Evolutionary conservation across 805 yeast genomes (phyloP).

Genomic region (Hanseniaspora thailandica): DNA sequence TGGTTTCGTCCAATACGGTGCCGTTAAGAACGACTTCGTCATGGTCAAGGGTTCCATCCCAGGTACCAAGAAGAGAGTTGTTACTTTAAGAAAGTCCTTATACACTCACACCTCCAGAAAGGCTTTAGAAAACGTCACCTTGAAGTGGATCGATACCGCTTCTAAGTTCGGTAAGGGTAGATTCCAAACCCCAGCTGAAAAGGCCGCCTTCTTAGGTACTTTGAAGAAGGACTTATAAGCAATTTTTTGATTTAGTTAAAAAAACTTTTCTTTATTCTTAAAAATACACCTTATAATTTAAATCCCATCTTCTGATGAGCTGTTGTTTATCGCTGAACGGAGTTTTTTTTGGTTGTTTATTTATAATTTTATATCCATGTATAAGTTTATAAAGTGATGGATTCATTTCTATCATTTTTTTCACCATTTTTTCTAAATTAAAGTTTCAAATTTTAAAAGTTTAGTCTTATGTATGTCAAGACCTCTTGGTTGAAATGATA

Average conservation of each 20-base stretch:
- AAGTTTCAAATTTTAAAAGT: too few relatives aligned
- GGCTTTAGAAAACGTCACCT: slow-evolving; percentile 90
- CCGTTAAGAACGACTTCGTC: slow-evolving; percentile 92
- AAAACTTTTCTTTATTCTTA: background rate
- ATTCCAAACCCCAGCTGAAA: slow-evolving; percentile 99
- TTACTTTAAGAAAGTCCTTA: slow-evolving; percentile 96
- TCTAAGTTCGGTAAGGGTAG: slow-evolving; percentile 99
- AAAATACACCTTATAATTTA: background rate
- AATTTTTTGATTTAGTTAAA: slow-evolving; percentile 6
- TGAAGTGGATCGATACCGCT: slow-evolving; percentile 99
- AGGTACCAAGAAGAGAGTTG: slow-evolving; percentile 99
- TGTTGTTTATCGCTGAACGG: too few relatives aligned
- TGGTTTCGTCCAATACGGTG: slow-evolving; percentile 99
- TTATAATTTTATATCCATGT: background rate
- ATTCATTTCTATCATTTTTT: background rate
- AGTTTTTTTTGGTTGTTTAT: background rate
- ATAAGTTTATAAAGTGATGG: background rate
- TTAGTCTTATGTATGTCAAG: too few relatives aligned
- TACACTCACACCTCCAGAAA: slow-evolving; percentile 96
- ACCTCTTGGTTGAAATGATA: too few relatives aligned
- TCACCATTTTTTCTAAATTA: background rate
- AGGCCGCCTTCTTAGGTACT: slow-evolving; percentile 99
- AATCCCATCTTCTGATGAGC: background rate
- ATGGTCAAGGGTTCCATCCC: slow-evolving; percentile 98
- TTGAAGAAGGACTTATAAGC: slow-evolving; percentile 87